Evolutionary conservation across 1,139 yeast genomes (phyloP).

Genomic region (Yamadazyma triangularis): DNA sequence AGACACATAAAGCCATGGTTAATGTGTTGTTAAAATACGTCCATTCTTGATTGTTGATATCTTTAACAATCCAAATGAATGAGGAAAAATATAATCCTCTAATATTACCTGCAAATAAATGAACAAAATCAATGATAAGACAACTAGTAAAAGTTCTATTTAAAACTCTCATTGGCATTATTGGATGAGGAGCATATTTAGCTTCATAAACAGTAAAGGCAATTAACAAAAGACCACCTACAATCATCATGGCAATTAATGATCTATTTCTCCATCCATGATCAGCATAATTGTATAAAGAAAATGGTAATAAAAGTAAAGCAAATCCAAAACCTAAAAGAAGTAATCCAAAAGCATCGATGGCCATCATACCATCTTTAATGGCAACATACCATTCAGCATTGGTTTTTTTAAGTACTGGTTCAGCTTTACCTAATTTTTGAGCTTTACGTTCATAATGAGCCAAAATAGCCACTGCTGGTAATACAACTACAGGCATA

Average conservation of each 20-base stretch:
- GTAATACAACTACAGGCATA: constrained; percentile 24
- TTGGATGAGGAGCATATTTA: constrained; percentile 23
- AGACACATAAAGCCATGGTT: constrained; percentile 26
- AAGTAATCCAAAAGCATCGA: constrained; percentile 27
- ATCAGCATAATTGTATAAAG: constrained; percentile 16
- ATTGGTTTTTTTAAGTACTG: constrained; percentile 1
- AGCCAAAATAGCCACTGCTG: constrained; percentile 22
- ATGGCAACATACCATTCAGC: constrained; percentile 6
- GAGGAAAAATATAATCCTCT: constrained; percentile 8
- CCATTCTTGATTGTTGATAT: constrained; percentile 24
- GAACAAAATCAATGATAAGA: constrained; percentile 15
- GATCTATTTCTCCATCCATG: constrained; percentile 30
- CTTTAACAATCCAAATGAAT: constrained; percentile 11
- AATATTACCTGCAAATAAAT: constrained; percentile 17
- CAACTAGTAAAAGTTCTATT: constrained; percentile 25
- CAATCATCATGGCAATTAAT: constrained; percentile 31
- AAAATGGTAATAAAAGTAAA: constrained; percentile 28
- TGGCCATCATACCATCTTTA: constrained; percentile 17
- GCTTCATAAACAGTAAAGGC: constrained; percentile 20
- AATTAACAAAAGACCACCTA: constrained; percentile 26
- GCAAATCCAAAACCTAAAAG: constrained; percentile 29
- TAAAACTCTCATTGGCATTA: constrained; percentile 23
- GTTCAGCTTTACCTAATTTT: constrained; percentile 5
- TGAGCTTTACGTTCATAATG: constrained; percentile 22
- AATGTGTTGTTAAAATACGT: constrained; percentile 26